Conservation (phyloP, 2,329 filamentous ascomycete species). For the Microdochium bolleyi region DNA sequence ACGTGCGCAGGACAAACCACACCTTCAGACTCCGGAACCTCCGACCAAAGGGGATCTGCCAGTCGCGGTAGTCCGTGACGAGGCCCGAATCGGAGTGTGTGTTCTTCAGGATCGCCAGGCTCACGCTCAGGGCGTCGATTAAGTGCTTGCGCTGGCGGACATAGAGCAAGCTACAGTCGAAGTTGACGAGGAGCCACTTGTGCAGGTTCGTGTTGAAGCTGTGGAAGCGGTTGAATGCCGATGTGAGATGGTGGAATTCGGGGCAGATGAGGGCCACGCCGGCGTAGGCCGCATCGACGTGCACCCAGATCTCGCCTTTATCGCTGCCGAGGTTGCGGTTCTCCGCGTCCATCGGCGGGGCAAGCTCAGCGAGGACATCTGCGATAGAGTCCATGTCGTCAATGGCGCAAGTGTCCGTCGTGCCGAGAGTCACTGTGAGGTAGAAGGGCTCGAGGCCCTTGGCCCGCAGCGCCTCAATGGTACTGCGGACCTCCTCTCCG, state of each 20-base stretch:
- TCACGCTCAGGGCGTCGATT: slow-evolving; percentile 71
- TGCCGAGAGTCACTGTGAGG: slow-evolving; percentile 75
- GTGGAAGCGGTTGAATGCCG: slow-evolving; percentile 61
- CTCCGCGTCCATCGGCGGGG: slow-evolving; percentile 5
- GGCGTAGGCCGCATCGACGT: slow-evolving; percentile 90
- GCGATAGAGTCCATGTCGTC: slow-evolving; percentile 72
- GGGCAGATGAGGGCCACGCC: slow-evolving; percentile 77
- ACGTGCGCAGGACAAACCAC: slow-evolving; percentile 86
- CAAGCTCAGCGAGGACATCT: slow-evolving; percentile 28
- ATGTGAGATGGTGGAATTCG: slow-evolving; percentile 65
- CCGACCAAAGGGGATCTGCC: slow-evolving; percentile 89
- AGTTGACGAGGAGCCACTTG: slow-evolving; percentile 95
- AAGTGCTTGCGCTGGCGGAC: slow-evolving; percentile 68
- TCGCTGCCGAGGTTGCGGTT: neutral
- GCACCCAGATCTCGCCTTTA: slow-evolving; percentile 67
- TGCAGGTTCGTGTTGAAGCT: slow-evolving; percentile 95
- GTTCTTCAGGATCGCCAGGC: slow-evolving; percentile 76
- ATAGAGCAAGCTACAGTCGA: slow-evolving; percentile 77
- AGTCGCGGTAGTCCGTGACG: slow-evolving; percentile 93
- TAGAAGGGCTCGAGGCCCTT: slow-evolving; percentile 79
- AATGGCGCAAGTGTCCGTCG: slow-evolving; percentile 79
- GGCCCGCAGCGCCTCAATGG: slow-evolving; percentile 56
- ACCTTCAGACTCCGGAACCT: slow-evolving; percentile 86
- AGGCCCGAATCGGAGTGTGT: slow-evolving; percentile 70
- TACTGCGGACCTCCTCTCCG: slow-evolving; percentile 49